Evolutionary conservation across 495 filamentous ascomycete genomes (phyloP), one percentile per base, ranked within the genome.

Genomic region (Baudoinia panamericana): DNA sequence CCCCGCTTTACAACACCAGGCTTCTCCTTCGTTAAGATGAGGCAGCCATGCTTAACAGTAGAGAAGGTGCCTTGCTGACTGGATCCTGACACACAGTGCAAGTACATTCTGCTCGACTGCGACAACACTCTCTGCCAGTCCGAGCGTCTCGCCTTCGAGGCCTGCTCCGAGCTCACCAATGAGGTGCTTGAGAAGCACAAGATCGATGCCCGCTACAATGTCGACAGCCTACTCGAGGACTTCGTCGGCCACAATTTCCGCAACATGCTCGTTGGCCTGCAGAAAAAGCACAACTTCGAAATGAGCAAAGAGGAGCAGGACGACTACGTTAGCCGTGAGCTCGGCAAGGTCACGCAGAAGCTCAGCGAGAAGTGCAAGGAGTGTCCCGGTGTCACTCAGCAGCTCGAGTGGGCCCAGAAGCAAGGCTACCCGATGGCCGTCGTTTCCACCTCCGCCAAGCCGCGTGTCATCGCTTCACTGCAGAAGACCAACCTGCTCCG

Each of bases 231-330:
- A 29, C 78, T 93, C 62, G 61, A 68, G 46, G 84, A 93, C 63
- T 95, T 93, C 55, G 87, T 93, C 58, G 87, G 87, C 52, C 82
- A 88, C 59, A 93, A 93, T 70, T 95, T 95, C 72, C 85, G 86
- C 50, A 83, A 84, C 57, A 93, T 93, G 85, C 70, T 83, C 62
- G 45, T 67, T 30, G 75, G 72, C 44, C 72, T 93, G 39, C 76
- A 83, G 62, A 64, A 73, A 58, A 86, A 84, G 61, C 80, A 78
- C 68, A 63, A 67, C 50, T 86, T 93, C 62, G 62, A 68, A 25
- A 67, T 93, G 62, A 50, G 59, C 3, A 56, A 66, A 17, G 76
- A 71, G 2, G 81, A 93, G 55, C 60, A 88, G 16, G 76, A 90
- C 55, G 57, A 51, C 12, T 93, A 84, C 59, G 87, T 93, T 33